Base-by-base conservation (phyloP, 495 filamentous ascomycete species). In the Glonium stellatum region DNA sequence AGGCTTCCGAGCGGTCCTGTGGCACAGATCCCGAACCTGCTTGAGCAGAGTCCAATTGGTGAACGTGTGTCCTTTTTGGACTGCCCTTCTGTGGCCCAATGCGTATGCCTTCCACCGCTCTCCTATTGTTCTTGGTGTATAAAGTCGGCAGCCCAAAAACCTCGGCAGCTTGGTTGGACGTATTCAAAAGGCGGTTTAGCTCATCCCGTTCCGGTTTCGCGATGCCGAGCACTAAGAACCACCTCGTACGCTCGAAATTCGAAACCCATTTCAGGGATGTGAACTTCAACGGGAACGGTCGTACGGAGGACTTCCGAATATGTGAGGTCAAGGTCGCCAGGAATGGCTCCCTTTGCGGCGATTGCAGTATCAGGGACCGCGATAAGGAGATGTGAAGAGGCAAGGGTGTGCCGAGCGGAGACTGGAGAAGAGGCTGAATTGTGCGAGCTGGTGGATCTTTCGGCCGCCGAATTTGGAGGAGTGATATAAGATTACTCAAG, bases 331-430 rank as follows among this genome's bases (percentile, higher is more conserved):
- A 55, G 0, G 69, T 62, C 13, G 79, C 72, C 2, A 85, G 71
- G 62, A 95, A 95, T 0, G 57, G 53, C 21, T 84, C 80, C 22
- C 84, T 84, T 64, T 89, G 80, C 23, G 81, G 75, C 0, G 87
- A 87, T 56, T 74, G 72, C 3, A 96, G 80, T 21, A 80, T 73
- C 21, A 95, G 71, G 2, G 91, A 84, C 9, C 86, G 75, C 10
- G 93, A 97, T 10, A 98, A 78, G 65, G 89, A 95, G 66, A 98
- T 82, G 73, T 98, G 93, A 22, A 98, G 80, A 4, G 92, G 91
- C 53, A 87, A 77, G n/a, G 87, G 84, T 10, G 82, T 81, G 41
- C 83, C 89, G 0, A 97, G 81, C 55, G 92, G 87, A 57, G 84
- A 90, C 22, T 76, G 78, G 3, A 96, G 77, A 42, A 91, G 82